phyloP scores from a whole-genome alignment of 441 rosid genomes.

The Hura crepitans region DNA sequence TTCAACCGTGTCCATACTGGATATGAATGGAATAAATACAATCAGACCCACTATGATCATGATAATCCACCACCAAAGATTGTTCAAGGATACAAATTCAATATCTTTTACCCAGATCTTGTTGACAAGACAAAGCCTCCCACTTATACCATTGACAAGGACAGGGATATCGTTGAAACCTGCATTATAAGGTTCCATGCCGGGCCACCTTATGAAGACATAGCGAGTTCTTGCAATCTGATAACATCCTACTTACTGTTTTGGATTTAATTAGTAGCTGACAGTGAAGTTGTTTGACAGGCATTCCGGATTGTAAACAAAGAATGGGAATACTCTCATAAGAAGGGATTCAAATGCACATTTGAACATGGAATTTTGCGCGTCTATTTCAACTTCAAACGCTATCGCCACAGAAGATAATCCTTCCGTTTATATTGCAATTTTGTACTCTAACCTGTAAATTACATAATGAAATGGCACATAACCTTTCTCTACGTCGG shows the following conservation, averaged over 20 bases:
- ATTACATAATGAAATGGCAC: background rate
- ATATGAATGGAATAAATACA: conserved; percentile 95
- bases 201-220: conserved; percentile 89
- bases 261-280: background rate
- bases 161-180: conserved; percentile 71
- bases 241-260: background rate
- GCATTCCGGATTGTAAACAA: conserved; percentile 84
- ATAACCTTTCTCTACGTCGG: too few relatives aligned
- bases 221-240: conserved; percentile 44
- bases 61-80: conserved; percentile 95
- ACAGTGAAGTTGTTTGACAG: conserved; percentile 28
- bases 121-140: conserved; percentile 94
- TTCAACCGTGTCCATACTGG: conserved; percentile 97
- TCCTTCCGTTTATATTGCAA: background rate
- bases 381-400: conserved; percentile 84
- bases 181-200: conserved; percentile 91
- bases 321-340: conserved; percentile 96
- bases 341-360: conserved; percentile 92
- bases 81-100: conserved; percentile 90
- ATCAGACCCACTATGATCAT: conserved; percentile 92
- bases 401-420: conserved; percentile 82
- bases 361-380: conserved; percentile 90
- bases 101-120: conserved; percentile 89
- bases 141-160: conserved; percentile 66
- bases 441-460: background rate